Base-by-base conservation (phyloP, 306 rosid species). In the Vigna mungo region DNA sequence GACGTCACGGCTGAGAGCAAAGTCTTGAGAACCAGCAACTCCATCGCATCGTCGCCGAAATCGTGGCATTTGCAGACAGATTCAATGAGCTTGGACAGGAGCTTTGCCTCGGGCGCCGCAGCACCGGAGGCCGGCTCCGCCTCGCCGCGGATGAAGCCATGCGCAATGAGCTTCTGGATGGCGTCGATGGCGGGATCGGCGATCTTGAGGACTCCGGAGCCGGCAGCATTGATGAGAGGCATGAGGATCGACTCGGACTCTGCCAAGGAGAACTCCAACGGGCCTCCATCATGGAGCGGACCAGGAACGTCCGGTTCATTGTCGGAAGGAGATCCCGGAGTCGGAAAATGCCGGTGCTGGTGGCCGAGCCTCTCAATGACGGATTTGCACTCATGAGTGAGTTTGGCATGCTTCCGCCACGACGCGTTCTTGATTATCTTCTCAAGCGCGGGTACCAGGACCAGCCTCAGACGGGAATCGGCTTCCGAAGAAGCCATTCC, bases 401-500 rank as follows among this genome's bases (percentile, higher is more conserved):
- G 95, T 85, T 85, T 96, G 59, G 94, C 89, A 67, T 96, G 98
- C 86, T 96, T 96, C 21, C 96, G 88, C 99, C 99, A 96, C 1
- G 99, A 96, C 56, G 96, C 97, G 85, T 92, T 92, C 79, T 91
- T 96, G 52, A 92, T 53, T 81, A 96, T 92, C 78, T 88, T 90
- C 72, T 96, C 98, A 32, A 96, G 96, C 68, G 99, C 94, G 55
- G 99, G 99, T 25, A 88, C 77, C 34, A 96, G 59, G 51, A 87
- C 91, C 96, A 82, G 91, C 82, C 87, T 89, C 80, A 96, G 88
- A 75, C 99, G 99, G 98, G 99, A 96, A 92, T 87, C 89, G 90
- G 92, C 98, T 96, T 91, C 99, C 96, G 90, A 72, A 80, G 98
- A 92, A 96, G 99, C 98, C 99, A 96, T 96, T 96, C 99, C 99